Evolutionary conservation across 2,329 filamentous ascomycete species (phyloP).

Genomic region (Ophiocordyceps camponoti-saundersi): DNA sequence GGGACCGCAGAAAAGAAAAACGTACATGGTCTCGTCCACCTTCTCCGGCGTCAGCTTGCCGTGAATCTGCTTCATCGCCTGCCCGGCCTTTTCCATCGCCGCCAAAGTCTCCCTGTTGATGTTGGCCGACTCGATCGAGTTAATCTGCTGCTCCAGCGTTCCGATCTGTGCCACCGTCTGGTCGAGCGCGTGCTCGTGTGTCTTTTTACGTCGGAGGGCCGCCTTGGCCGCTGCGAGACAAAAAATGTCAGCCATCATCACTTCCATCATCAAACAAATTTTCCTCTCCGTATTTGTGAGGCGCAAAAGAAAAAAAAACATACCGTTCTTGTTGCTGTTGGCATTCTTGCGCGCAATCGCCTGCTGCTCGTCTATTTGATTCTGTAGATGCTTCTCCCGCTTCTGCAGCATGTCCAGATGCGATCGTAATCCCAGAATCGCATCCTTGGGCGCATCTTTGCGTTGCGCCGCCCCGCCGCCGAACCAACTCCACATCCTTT

Average conservation of each 20-base stretch:
- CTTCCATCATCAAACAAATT: not conserved
- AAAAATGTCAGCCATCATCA: not conserved
- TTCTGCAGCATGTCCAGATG: conserved; percentile 98
- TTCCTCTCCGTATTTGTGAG: not conserved
- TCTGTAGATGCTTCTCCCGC: conserved; percentile 78
- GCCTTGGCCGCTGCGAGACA: conserved; percentile 58
- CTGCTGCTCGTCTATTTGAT: conserved; percentile 87
- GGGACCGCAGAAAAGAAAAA: conserved; percentile 6
- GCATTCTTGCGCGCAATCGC: conserved; percentile 77
- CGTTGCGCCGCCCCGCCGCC: conserved; percentile 65
- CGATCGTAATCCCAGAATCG: conserved; percentile 71
- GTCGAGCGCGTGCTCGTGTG: conserved; percentile 77
- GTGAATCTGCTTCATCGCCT: conserved; percentile 89
- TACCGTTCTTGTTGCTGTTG: conserved; percentile 75
- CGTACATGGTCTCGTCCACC: conserved; percentile 88
- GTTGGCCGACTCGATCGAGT: conserved; percentile 92
- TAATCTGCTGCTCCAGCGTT: conserved; percentile 89
- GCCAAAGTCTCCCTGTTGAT: conserved; percentile 94
- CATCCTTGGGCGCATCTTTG: conserved; percentile 93
- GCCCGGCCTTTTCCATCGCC: conserved; percentile 81
- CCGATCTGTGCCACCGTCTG: conserved; percentile 81
- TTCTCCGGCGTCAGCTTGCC: conserved; percentile 81
- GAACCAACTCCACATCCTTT: conserved; percentile 69
- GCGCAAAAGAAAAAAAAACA: conserved; percentile 14
- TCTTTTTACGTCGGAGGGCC: conserved; percentile 86